A percentile compares a stretch with the other conserved stretches of the same genome.
Conservation (phyloP, 1,284 basidiomycete species). For the Fomitopsis betulina region DNA sequence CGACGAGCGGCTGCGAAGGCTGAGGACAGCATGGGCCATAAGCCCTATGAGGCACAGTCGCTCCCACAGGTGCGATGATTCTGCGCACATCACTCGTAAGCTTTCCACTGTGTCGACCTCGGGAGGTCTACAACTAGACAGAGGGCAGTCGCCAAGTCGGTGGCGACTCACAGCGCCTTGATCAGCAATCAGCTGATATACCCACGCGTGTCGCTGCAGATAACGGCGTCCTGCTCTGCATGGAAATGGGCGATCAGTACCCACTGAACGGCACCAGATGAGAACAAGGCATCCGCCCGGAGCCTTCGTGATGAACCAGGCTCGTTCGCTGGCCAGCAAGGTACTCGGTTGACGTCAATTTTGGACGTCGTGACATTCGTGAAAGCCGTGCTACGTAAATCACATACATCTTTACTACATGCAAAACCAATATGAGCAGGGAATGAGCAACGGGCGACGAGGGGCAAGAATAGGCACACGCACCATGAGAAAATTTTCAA, state of each 20-base stretch:
- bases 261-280: background rate
- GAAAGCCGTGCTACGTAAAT: conserved; percentile 8
- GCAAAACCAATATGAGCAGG: conserved; percentile 1
- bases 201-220: conserved; percentile 1
- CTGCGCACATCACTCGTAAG: background rate
- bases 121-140: background rate
- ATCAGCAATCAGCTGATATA: conserved; percentile 7
- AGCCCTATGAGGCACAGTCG: background rate
- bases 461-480: background rate
- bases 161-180: background rate
- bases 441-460: background rate
- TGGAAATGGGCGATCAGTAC: conserved; percentile 1
- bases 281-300: background rate
- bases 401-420: conserved; percentile 3
- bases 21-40: background rate
- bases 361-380: conserved; percentile 1
- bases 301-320: background rate
- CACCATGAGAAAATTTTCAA: conserved; percentile 3
- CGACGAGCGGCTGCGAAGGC: background rate
- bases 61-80: background rate
- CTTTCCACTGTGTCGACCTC: background rate
- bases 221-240: background rate
- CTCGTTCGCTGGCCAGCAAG: background rate
- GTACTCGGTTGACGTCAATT: conserved; percentile 5
- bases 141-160: background rate